Evolutionary conservation across 2,329 filamentous ascomycete genomes (phyloP).

Genomic region (Cordyceps cateniannulata): DNA sequence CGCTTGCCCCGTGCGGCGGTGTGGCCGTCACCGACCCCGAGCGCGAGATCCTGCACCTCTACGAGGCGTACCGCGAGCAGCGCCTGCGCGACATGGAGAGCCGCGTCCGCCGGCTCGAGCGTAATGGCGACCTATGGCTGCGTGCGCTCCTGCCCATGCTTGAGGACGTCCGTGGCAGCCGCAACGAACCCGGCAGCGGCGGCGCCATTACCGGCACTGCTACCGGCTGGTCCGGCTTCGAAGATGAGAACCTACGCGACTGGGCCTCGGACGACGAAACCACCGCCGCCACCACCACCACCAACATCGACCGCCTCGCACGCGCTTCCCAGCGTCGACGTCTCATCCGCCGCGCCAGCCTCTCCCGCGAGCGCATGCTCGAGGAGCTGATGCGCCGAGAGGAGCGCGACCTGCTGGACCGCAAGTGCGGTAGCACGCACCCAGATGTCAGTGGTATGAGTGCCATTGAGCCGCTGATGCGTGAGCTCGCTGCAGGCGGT

Average conservation of each 20-base stretch:
- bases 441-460: slow-evolving; percentile 30
- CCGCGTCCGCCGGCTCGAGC: slow-evolving; percentile 39
- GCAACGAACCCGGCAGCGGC: too few relatives aligned
- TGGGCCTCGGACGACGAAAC: slow-evolving; percentile 29
- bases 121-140: slow-evolving; percentile 39
- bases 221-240: background rate
- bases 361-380: slow-evolving; percentile 24
- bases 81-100: slow-evolving; percentile 41
- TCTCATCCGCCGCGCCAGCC: slow-evolving; percentile 20
- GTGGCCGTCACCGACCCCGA: slow-evolving; percentile 18
- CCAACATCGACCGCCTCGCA: slow-evolving; percentile 7
- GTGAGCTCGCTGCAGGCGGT: slow-evolving; percentile 30
- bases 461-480: slow-evolving; percentile 38
- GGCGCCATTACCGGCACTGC: background rate
- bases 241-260: slow-evolving; percentile 17
- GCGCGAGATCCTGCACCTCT: slow-evolving; percentile 30
- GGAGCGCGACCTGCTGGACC: slow-evolving; percentile 1
- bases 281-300: background rate
- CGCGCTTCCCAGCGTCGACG: slow-evolving; percentile 15
- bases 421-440: slow-evolving; percentile 16
- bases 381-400: slow-evolving; percentile 21
- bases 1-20: slow-evolving; percentile 15
- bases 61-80: slow-evolving; percentile 35
- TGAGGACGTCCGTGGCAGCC: slow-evolving; percentile 31
- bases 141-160: slow-evolving; percentile 39